Percentiles rank a stretch among this genome's conserved stretches.
phyloP scores from a whole-genome alignment of 192 early-diverging fungal species.

The Linnemannia schmuckeri region DNA sequence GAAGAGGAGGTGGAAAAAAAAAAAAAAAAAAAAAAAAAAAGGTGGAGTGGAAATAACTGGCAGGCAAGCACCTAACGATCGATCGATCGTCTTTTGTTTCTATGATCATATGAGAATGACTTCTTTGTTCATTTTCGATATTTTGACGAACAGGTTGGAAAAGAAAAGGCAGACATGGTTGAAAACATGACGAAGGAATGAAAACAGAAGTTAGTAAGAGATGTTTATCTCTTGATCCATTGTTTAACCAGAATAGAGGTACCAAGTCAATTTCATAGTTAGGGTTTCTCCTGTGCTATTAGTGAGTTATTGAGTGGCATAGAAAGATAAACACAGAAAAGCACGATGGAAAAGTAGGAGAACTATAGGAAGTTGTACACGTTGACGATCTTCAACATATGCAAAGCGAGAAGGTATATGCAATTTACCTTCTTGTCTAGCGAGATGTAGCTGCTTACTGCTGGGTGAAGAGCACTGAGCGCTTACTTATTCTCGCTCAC shows the following conservation, averaged over 20 bases:
- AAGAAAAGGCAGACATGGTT: neutral
- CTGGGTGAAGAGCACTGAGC: slow-evolving; percentile 1
- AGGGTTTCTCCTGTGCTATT: too few relatives aligned
- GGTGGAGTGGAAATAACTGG: neutral
- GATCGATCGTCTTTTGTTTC: neutral
- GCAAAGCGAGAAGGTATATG: neutral
- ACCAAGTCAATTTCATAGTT: too few relatives aligned
- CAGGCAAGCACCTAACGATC: neutral
- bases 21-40: neutral
- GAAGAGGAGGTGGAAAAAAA: neutral
- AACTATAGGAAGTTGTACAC: neutral
- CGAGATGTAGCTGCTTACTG: neutral
- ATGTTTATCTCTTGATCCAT: too few relatives aligned
- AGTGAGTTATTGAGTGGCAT: neutral
- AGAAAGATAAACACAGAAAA: neutral
- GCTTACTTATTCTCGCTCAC: neutral
- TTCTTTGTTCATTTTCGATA: neutral
- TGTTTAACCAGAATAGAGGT: too few relatives aligned
- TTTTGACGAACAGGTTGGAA: neutral
- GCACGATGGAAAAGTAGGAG: neutral
- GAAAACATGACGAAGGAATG: neutral
- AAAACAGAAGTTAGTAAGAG: neutral
- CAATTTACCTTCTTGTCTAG: neutral
- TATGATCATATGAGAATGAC: neutral
- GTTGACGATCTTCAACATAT: too few relatives aligned